phyloP scores from a whole-genome alignment of 257 asterid genomes.

The Fraxinus pennsylvanica region DNA sequence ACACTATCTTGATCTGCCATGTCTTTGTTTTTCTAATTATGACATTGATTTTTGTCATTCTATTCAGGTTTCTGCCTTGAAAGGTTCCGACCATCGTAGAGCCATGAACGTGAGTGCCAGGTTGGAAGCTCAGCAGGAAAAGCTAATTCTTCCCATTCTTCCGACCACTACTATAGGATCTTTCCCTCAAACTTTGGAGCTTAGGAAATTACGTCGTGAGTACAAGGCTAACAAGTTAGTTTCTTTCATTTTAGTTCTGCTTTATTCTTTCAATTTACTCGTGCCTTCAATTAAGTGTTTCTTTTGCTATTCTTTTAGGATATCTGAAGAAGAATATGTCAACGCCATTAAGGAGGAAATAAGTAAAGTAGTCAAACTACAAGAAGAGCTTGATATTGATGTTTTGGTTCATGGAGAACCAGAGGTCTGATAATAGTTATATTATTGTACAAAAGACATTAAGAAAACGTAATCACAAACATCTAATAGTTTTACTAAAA shows the following conservation, averaged over 20 bases:
- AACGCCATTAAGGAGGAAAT: conserved; percentile 70
- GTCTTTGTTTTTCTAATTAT: background rate
- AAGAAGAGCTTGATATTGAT: conserved; percentile 86
- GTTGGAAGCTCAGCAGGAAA: conserved; percentile 75
- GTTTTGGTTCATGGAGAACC: conserved; percentile 95
- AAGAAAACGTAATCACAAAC: background rate
- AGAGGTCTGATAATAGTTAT: conserved; percentile 50
- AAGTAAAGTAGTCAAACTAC: conserved; percentile 62
- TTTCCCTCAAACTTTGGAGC: conserved; percentile 81
- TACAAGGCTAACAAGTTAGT: conserved; percentile 82
- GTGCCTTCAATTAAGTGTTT: background rate
- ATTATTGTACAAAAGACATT: background rate
- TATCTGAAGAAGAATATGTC: conserved; percentile 70
- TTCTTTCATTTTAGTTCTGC: background rate
- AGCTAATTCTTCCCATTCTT: conserved; percentile 76
- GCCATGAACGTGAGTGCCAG: conserved; percentile 68
- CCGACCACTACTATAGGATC: conserved; percentile 96
- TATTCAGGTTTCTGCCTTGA: conserved; percentile 65
- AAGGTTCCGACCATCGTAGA: conserved; percentile 74
- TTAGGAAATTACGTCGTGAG: conserved; percentile 90
- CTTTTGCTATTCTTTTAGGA: conserved; percentile 40
- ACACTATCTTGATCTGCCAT: background rate
- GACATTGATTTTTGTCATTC: conserved; percentile 1
- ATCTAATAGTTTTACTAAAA: background rate
- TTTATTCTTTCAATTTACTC: background rate